These are phyloP conservation scores for Pythium apleroticum DNA, from an alignment of 352 stramenopile genomes.

Conservation along the genomic window DNA sequence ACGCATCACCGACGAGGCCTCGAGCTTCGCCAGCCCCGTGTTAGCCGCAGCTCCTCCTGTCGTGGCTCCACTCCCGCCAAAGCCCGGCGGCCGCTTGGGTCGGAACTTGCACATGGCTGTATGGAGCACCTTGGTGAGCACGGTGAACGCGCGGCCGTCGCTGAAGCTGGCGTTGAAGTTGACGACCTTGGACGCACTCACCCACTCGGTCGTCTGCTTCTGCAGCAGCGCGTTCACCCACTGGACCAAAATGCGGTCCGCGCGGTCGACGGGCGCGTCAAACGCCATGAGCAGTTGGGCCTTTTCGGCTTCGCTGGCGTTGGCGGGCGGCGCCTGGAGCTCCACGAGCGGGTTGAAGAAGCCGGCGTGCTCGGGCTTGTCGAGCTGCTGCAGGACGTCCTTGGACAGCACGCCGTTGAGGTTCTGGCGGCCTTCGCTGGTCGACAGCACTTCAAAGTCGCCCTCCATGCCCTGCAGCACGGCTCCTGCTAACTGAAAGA, in stretches of 20 bases:
- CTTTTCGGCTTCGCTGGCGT: conserved; percentile 5
- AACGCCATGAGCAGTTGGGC: conserved; percentile 24
- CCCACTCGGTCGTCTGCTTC: conserved; percentile 46
- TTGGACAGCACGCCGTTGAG: conserved; percentile 60
- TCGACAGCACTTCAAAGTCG: conserved; percentile 58
- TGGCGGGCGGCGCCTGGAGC: conserved; percentile 3
- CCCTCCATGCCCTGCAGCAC: conserved; percentile 52
- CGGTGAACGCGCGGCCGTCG: conserved; percentile 53
- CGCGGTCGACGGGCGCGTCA: conserved; percentile 58
- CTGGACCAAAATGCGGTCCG: conserved; percentile 71
- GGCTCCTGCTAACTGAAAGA: conserved; percentile 52
- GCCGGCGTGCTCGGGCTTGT: conserved; percentile 57
- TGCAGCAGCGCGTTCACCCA: conserved; percentile 70
- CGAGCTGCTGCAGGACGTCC: conserved; percentile 58
- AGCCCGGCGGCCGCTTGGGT: conserved; percentile 32
- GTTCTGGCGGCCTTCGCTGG: conserved; percentile 66
- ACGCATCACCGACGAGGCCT: conserved; percentile 56
- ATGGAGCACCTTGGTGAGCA: conserved; percentile 68
- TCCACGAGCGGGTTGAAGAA: conserved; percentile 66
- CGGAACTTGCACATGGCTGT: conserved; percentile 58
- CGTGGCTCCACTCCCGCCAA: conserved; percentile 12
- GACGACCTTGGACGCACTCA: conserved; percentile 44
- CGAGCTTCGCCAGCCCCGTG: conserved; percentile 37
- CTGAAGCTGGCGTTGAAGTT: conserved; percentile 71
- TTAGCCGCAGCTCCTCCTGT: not conserved